A percentile compares a stretch with the other conserved stretches of the same genome.
Evolutionary conservation across 108 stramenopile genomes (phyloP).

Genomic region (Nannochloropsis salina): DNA sequence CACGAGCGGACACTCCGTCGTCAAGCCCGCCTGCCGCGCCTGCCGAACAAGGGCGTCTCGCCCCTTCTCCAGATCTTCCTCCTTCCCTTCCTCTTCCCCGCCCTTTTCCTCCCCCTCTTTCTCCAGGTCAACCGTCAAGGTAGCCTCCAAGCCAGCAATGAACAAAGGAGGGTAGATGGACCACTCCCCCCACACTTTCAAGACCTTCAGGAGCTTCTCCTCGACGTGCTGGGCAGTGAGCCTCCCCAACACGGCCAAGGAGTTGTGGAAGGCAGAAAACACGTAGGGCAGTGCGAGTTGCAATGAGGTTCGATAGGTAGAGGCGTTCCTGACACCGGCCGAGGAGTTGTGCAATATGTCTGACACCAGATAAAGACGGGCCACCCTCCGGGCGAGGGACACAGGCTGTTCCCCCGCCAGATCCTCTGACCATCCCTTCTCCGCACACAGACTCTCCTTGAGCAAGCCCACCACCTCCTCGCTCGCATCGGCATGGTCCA

Average conservation of each 20-base stretch:
- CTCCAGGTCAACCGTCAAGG: slow-evolving; percentile 29
- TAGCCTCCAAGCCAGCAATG: slow-evolving; percentile 40
- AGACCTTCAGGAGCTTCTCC: slow-evolving; percentile 34
- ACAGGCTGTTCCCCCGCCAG: not conserved
- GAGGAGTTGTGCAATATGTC: slow-evolving; percentile 51
- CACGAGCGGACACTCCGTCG: slow-evolving; percentile 22
- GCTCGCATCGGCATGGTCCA: slow-evolving; percentile 52
- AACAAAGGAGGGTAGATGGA: slow-evolving; percentile 48
- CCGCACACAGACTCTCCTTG: slow-evolving; percentile 33
- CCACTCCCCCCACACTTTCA: slow-evolving; percentile 41
- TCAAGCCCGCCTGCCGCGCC: slow-evolving; percentile 32
- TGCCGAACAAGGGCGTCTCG: not conserved
- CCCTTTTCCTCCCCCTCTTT: not conserved
- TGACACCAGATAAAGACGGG: slow-evolving; percentile 46
- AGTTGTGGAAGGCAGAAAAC: not conserved
- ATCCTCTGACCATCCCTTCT: not conserved
- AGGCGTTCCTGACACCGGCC: slow-evolving; percentile 42
- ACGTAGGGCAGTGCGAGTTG: slow-evolving; percentile 41
- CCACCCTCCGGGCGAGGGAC: slow-evolving; percentile 26
- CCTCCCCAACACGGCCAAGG: slow-evolving; percentile 26
- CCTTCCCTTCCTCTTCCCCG: not conserved
- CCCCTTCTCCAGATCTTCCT: not conserved
- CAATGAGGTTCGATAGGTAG: slow-evolving; percentile 35
- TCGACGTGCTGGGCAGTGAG: slow-evolving; percentile 39
- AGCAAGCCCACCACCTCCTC: slow-evolving; percentile 49